A percentile compares a stretch with the other conserved stretches of the same genome.
These are phyloP conservation scores for Microcyclospora pomicola DNA, from an alignment of 2,329 filamentous ascomycete genomes.

Conservation along the genomic window DNA sequence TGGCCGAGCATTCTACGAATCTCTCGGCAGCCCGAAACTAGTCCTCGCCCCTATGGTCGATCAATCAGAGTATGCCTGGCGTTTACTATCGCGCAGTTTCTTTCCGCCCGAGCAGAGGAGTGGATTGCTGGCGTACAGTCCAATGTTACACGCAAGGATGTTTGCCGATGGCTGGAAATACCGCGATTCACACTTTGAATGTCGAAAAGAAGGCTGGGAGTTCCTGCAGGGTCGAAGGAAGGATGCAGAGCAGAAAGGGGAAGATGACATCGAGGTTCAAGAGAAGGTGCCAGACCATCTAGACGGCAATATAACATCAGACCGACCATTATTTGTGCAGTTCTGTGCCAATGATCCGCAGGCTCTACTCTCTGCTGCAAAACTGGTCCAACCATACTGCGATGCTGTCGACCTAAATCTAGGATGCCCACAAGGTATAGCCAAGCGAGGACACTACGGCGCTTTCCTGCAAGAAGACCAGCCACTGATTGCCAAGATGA, in stretches of 20 bases:
- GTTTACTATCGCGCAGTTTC: conserved; percentile 88
- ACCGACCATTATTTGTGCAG: conserved; percentile 86
- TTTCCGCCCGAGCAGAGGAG: conserved; percentile 47
- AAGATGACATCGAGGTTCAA: conserved; percentile 4
- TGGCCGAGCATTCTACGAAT: conserved; percentile 86
- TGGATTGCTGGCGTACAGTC: conserved; percentile 73
- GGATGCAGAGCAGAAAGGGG: conserved; percentile 11
- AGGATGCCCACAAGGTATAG: conserved; percentile 92
- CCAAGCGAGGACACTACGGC: conserved; percentile 78
- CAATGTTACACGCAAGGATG: conserved; percentile 89
- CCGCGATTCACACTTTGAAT: conserved; percentile 65
- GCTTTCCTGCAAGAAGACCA: conserved; percentile 92
- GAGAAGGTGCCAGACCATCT: conserved; percentile 40
- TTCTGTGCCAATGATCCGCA: conserved; percentile 85
- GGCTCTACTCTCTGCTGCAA: conserved; percentile 66
- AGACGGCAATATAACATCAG: conserved; percentile 72
- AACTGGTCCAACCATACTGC: conserved; percentile 68
- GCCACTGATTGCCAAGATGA: conserved; percentile 65
- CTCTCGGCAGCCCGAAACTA: conserved; percentile 79
- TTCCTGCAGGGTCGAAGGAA: conserved; percentile 31
- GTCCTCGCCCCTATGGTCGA: conserved; percentile 97
- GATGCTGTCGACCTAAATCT: conserved; percentile 93
- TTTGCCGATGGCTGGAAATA: conserved; percentile 67
- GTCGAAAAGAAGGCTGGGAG: neutral
- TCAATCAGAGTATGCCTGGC: conserved; percentile 97